phyloP scores from a whole-genome alignment of 2,329 filamentous ascomycete species.

The Blastomyces emzantsi region DNA sequence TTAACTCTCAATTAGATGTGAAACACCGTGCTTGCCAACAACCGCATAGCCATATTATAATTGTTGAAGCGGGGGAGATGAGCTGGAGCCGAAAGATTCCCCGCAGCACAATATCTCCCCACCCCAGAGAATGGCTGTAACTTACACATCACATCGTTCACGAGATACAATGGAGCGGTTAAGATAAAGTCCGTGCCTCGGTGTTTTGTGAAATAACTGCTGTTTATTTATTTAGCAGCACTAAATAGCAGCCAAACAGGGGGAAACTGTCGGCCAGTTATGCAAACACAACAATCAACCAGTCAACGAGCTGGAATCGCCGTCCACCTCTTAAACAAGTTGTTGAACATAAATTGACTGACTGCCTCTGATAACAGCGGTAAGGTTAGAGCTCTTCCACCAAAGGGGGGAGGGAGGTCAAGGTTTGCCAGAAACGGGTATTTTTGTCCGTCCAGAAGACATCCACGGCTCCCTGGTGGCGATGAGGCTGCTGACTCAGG shows the following conservation, averaged over 20 bases:
- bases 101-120: not conserved
- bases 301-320: not conserved
- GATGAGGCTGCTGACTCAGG: conserved; percentile 5
- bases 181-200: not conserved
- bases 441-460: not conserved
- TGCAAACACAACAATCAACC: not conserved
- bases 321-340: not conserved
- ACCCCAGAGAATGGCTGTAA: not conserved
- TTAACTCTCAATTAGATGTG: not conserved
- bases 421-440: not conserved
- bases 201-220: not conserved
- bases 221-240: not conserved
- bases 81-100: not conserved
- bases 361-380: not conserved
- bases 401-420: not conserved
- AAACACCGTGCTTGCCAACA: not conserved
- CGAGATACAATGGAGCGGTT: not conserved
- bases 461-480: not conserved
- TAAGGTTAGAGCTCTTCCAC: not conserved
- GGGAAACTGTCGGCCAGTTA: not conserved
- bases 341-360: too few relatives aligned
- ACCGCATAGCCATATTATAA: not conserved
- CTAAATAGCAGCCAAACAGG: not conserved
- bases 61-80: not conserved
- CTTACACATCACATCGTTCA: not conserved